Evolutionary conservation across 2,329 filamentous ascomycete species (phyloP).

Genomic region (Shiraia sp.): DNA sequence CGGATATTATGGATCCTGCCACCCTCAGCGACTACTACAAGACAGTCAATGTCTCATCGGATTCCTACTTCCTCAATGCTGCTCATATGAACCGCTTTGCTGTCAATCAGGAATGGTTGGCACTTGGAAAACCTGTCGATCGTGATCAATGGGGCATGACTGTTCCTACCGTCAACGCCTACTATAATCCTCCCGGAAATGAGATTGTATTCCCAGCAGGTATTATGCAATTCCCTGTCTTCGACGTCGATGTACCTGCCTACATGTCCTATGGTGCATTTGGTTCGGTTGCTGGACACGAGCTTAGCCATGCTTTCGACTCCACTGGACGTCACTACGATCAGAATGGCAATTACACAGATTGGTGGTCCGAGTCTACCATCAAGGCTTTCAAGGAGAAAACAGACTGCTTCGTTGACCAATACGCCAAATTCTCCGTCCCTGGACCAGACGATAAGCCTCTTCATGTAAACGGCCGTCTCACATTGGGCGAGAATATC

Average conservation of each 20-base stretch:
- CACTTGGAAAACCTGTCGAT: conserved; percentile 63
- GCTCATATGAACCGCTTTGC: conserved; percentile 57
- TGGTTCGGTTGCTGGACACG: conserved; percentile 68
- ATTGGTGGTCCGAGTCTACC: conserved; percentile 69
- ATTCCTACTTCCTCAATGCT: conserved; percentile 62
- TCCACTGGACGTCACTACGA: conserved; percentile 68
- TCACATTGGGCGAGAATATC: conserved; percentile 72
- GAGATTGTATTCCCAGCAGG: conserved; percentile 71
- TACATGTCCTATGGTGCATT: conserved; percentile 73
- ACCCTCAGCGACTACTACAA: conserved; percentile 62
- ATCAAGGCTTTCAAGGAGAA: conserved; percentile 61
- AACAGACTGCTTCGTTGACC: conserved; percentile 68
- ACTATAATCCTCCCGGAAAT: conserved; percentile 67
- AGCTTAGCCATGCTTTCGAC: conserved; percentile 72
- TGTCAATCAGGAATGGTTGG: conserved; percentile 58
- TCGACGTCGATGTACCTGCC: conserved; percentile 64
- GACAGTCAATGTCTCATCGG: conserved; percentile 54
- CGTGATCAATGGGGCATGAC: conserved; percentile 65
- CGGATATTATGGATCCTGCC: conserved; percentile 63
- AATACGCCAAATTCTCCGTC: conserved; percentile 66
- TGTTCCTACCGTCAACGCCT: conserved; percentile 63
- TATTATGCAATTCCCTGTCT: conserved; percentile 69
- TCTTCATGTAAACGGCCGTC: conserved; percentile 64
- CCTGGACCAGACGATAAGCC: conserved; percentile 59
- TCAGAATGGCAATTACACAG: conserved; percentile 64